A percentile compares a stretch with the other conserved stretches of the same genome.
These are phyloP conservation scores for Tephrocybe sp. DNA, from an alignment of 768 basidiomycete genomes.

Conservation along the genomic window DNA sequence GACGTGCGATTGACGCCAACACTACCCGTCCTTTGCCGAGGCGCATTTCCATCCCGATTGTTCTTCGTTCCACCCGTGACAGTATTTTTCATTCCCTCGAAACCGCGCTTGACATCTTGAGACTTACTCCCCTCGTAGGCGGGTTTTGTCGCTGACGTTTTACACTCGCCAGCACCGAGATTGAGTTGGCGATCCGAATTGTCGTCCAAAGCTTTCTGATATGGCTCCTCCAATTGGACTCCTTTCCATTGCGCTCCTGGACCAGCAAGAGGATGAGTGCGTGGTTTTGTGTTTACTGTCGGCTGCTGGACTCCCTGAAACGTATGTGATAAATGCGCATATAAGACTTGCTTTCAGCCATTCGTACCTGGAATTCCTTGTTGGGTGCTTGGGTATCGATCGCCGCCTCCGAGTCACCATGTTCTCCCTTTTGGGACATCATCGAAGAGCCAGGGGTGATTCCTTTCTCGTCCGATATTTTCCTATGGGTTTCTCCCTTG, in stretches of 20 bases:
- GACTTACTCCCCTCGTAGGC: background rate
- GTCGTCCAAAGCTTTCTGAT: slow-evolving; percentile 19
- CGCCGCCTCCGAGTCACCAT: background rate
- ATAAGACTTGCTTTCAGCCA: no score
- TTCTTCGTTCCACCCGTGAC: background rate
- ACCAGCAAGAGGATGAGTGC: slow-evolving; percentile 18
- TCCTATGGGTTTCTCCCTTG: background rate
- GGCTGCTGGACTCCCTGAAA: slow-evolving; percentile 7
- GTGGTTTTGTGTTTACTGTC: slow-evolving; percentile 12
- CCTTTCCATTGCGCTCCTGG: slow-evolving; percentile 17
- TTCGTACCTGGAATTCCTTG: slow-evolving; percentile 7
- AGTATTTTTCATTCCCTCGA: background rate
- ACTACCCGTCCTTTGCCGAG: background rate
- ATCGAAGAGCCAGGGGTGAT: background rate
- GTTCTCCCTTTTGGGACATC: background rate
- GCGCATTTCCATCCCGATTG: background rate
- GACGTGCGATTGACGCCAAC: background rate
- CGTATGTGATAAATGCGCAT: background rate
- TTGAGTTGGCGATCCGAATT: slow-evolving; percentile 16
- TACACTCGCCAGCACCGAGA: background rate
- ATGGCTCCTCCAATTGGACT: slow-evolving; percentile 15
- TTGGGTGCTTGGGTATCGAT: background rate
- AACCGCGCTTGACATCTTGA: slow-evolving; percentile 4
- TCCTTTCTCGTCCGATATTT: no score
- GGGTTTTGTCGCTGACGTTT: background rate